Evolutionary conservation across 441 rosid genomes (phyloP).

Genomic region (Corymbia calophylla): DNA sequence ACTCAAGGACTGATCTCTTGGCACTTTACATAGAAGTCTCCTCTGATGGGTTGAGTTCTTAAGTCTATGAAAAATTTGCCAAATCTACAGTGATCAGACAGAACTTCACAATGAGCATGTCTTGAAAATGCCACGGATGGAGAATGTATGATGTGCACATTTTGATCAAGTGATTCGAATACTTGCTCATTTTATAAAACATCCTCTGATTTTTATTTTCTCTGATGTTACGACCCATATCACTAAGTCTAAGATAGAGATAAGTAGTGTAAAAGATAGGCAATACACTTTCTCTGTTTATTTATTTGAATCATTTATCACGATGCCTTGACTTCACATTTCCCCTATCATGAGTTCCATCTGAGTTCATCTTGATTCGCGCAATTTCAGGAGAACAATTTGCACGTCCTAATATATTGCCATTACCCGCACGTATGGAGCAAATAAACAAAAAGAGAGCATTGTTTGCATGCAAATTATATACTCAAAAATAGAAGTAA

Average conservation of each 20-base stretch:
- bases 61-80: not conserved
- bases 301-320: not conserved
- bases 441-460: not conserved
- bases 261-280: not conserved
- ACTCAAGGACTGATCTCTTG: not conserved
- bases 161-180: not conserved
- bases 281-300: not conserved
- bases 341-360: not conserved
- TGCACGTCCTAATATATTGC: not conserved
- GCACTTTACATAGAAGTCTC: not conserved
- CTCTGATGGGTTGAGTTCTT: not conserved
- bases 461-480: not conserved
- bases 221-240: accelerated
- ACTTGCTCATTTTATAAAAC: not conserved
- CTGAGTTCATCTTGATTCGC: not conserved
- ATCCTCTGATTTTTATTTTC: not conserved
- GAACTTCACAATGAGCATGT: not conserved
- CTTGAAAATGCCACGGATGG: not conserved
- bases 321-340: not conserved
- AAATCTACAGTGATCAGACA: not conserved
- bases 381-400: not conserved
- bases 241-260: not conserved
- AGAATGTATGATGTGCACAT: not conserved
- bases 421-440: not conserved
- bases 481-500: not conserved